phyloP scores from a whole-genome alignment of 768 basidiomycete genomes.

The Tubosaeta sp. region DNA sequence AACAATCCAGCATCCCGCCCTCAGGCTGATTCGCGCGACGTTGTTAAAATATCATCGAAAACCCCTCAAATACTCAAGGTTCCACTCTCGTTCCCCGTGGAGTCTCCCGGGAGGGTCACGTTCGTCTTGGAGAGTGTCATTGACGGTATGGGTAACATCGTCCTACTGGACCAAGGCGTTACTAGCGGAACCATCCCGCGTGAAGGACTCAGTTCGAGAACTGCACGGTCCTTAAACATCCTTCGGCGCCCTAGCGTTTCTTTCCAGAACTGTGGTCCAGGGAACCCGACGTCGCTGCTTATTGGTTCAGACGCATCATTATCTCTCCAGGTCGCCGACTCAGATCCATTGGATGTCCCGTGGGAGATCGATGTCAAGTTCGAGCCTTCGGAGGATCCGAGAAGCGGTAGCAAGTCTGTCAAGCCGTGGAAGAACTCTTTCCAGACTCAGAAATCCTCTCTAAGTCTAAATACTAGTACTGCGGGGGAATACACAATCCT shows the following conservation, averaged over 20 bases:
- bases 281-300: constrained; percentile 63
- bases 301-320: constrained; percentile 64
- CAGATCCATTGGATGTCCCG: constrained; percentile 61
- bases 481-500: constrained; percentile 79
- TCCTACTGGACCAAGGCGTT: constrained; percentile 42
- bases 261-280: constrained; percentile 73
- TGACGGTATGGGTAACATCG: constrained; percentile 78
- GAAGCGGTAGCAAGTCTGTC: constrained; percentile 36
- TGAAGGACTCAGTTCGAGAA: constrained; percentile 39
- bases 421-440: constrained; percentile 65
- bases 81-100: constrained; percentile 63
- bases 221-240: constrained; percentile 61
- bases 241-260: constrained; percentile 67
- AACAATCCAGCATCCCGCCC: constrained; percentile 37
- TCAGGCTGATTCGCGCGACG: constrained; percentile 21
- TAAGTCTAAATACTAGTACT: constrained; percentile 47
- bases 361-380: constrained; percentile 66
- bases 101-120: constrained; percentile 60
- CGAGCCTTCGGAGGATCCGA: constrained; percentile 44
- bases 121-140: constrained; percentile 77
- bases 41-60: constrained; percentile 19
- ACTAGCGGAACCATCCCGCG: constrained; percentile 15
- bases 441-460: constrained; percentile 44
- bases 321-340: constrained; percentile 46
- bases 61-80: constrained; percentile 58